These are phyloP conservation scores for Fibroporia radiculosa DNA, from an alignment of 768 basidiomycete genomes.

Conservation along the genomic window DNA sequence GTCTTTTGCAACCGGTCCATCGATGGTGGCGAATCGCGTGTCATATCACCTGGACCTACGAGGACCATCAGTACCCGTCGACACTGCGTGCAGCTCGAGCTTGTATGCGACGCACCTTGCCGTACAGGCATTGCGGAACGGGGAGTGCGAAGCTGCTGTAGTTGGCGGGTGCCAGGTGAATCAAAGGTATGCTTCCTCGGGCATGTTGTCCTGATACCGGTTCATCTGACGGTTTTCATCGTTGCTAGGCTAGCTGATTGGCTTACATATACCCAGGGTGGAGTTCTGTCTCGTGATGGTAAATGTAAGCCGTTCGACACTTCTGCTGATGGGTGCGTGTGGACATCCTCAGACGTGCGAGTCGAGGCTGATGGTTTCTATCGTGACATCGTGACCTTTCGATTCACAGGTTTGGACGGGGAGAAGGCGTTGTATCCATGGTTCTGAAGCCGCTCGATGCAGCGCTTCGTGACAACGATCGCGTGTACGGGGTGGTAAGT, in stretches of 20 bases:
- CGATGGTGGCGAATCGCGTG: conserved; percentile 33
- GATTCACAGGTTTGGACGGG: conserved; percentile 28
- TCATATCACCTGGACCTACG: conserved; percentile 34
- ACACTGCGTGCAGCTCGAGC: conserved; percentile 46
- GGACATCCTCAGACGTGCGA: conserved; percentile 2
- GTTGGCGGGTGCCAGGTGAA: conserved; percentile 38
- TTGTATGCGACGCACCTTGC: conserved; percentile 41
- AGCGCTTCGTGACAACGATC: conserved; percentile 32
- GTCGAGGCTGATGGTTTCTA: background rate
- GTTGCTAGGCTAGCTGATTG: conserved; percentile 28
- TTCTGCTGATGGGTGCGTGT: conserved; percentile 33
- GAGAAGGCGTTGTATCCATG: conserved; percentile 31
- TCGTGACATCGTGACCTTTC: background rate
- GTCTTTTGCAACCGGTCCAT: conserved; percentile 26
- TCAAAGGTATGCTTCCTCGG: conserved; percentile 23
- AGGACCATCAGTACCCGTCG: conserved; percentile 44
- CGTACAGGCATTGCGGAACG: conserved; percentile 33
- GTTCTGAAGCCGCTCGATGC: conserved; percentile 33
- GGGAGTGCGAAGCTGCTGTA: conserved; percentile 42
- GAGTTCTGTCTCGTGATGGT: conserved; percentile 33
- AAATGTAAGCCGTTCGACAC: conserved; percentile 39
- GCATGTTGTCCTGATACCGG: background rate
- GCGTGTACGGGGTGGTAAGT: conserved; percentile 32
- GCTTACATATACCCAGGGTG: conserved; percentile 29
- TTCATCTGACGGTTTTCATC: background rate